These are phyloP conservation scores for Mollisia scopiformis DNA, from an alignment of 2,329 filamentous ascomycete genomes.

Conservation along the genomic window DNA sequence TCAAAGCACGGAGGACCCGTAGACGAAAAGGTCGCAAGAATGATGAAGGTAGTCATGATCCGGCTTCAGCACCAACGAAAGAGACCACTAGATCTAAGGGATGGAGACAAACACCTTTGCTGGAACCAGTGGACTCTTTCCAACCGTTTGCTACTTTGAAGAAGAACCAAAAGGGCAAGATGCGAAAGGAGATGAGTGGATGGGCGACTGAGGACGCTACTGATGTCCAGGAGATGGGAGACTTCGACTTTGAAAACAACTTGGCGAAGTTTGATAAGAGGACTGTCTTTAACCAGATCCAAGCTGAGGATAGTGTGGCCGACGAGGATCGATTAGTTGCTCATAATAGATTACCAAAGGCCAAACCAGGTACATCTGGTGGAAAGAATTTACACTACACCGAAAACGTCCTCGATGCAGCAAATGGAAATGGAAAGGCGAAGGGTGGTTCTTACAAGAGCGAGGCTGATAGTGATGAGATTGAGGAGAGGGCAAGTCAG, in stretches of 20 bases:
- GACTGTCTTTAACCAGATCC: conserved; percentile 87
- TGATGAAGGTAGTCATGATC: conserved; percentile 40
- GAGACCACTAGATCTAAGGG: conserved; percentile 59
- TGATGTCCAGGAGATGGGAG: conserved; percentile 88
- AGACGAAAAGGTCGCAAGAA: conserved; percentile 39
- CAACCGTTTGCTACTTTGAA: conserved; percentile 65
- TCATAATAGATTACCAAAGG: conserved; percentile 72
- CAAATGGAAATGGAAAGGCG: conserved; percentile 36
- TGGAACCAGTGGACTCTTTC: conserved; percentile 64
- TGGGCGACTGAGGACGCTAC: conserved; percentile 97
- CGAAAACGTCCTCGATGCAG: conserved; percentile 83
- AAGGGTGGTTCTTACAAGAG: conserved; percentile 63
- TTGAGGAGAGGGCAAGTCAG: conserved; percentile 31
- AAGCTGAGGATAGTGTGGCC: conserved; percentile 85
- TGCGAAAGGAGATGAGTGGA: conserved; percentile 64
- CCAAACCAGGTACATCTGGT: conserved; percentile 67
- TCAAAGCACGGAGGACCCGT: conserved; percentile 38
- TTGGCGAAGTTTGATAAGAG: conserved; percentile 95
- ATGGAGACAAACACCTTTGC: conserved; percentile 69
- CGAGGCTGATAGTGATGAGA: conserved; percentile 51
- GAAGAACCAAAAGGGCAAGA: conserved; percentile 44
- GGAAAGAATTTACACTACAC: conserved; percentile 92
- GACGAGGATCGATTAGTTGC: conserved; percentile 89
- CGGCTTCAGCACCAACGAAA: conserved; percentile 46
- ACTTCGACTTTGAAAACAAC: conserved; percentile 91